A percentile compares a stretch with the other conserved stretches of the same genome.
Conservation (phyloP, 768 basidiomycete genomes). For the Boletellus sp. region DNA sequence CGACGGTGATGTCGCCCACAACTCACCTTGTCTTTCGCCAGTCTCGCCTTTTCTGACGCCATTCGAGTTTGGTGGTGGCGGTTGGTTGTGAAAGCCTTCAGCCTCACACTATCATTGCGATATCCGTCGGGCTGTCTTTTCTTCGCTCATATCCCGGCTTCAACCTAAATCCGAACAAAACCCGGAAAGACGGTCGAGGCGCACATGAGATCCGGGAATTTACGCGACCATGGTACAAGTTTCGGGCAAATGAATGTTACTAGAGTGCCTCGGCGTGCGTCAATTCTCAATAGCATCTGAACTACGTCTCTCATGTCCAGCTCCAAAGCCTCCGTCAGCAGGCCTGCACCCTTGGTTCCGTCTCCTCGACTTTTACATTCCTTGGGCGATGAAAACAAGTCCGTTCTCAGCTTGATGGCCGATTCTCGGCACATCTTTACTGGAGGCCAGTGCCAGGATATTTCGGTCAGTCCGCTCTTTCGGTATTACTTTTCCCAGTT, state of each 20-base stretch:
- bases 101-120: neutral
- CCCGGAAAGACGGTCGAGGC: neutral
- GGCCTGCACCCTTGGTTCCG: slow-evolving; percentile 44
- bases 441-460: slow-evolving; percentile 75
- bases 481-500: neutral
- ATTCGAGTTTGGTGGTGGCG: slow-evolving; percentile 17
- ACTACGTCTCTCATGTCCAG: slow-evolving; percentile 9
- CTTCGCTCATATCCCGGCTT: neutral
- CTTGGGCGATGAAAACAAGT: slow-evolving; percentile 63
- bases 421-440: slow-evolving; percentile 74
- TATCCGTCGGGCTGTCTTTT: no score
- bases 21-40: slow-evolving; percentile 33
- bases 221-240: slow-evolving; percentile 3
- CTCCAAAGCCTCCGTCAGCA: slow-evolving; percentile 54
- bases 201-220: neutral
- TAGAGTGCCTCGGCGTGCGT: slow-evolving; percentile 28
- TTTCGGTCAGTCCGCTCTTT: slow-evolving; percentile 51
- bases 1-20: neutral
- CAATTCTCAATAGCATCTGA: neutral
- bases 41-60: slow-evolving; percentile 34
- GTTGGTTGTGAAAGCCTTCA: neutral
- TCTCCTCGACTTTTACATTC: slow-evolving; percentile 60
- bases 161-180: slow-evolving; percentile 2
- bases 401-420: slow-evolving; percentile 73
- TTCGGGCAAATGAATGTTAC: slow-evolving; percentile 5